Evolutionary conservation across 2,329 filamentous ascomycete genomes (phyloP), one percentile per base, ranked within the genome.

Genomic region (Cadophora malorum): DNA sequence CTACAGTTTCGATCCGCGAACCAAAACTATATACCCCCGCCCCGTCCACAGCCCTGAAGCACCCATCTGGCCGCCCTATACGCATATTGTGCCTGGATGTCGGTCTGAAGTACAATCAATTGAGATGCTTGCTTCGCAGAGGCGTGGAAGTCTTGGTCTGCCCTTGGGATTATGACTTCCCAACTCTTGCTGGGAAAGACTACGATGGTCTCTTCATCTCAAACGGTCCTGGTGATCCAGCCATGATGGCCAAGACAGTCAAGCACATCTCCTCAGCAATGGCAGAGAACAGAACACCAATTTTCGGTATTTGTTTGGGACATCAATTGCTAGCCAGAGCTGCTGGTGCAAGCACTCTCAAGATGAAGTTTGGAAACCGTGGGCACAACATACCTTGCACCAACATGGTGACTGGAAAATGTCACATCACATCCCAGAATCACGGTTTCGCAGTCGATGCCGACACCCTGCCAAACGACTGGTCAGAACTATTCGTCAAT

Each of bases 281-380:
- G 79, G 84, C 91, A 73, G 90, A 93, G 79, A 93, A 91, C 74
- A 87, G 89, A 74, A 95, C 90, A 8, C 95, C 95, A 7, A 91
- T 98, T 71, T 97, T 98, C 74, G 95, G 95, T 83, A 98, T 98
- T 78, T 98, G 95, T 83, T 83, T 98, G 75, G 95, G 95, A 67
- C 95, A 98, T 80, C 95, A 98, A 82, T 86, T 98, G 74, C 88
- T 98, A 63, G 94, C 95, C 64, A 88, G 94, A 74, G 94, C 95
- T 67, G 89, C 94, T 38, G 95, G 95, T 65, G 95, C 94, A 58
- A 85, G 85, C 58, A 98, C 96, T 0, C 81, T 86, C 76, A 99
- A 99, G 86, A 97, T 99, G 93, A 98, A 98, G 86, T 99, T 97
- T 77, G 96, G 96, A 83, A 99, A 99, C 83, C 93, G 96, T 77